Evolutionary conservation across 2,329 filamentous ascomycete genomes (phyloP), one percentile per base, ranked within the genome.

Genomic region (Beauveria scarabaeidicola): DNA sequence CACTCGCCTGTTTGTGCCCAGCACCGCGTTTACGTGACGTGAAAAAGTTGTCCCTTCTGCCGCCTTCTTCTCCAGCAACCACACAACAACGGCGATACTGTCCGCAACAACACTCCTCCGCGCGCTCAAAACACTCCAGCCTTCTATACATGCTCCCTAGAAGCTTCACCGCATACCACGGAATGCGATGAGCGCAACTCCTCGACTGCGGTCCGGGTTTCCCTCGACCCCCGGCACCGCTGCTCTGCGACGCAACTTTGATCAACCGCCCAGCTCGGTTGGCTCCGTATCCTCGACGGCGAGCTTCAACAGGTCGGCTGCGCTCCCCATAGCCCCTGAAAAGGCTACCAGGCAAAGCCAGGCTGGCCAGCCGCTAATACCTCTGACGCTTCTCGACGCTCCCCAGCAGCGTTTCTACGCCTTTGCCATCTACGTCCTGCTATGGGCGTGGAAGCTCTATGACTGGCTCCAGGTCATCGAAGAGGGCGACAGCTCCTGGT

Each of bases 331-430:
- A 13, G 81, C 79, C 11, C 81, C 78, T 44, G 76, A 78, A 59
- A 75, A 73, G 63, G 66, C 66, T 25, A 61, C 67, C 51, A 56
- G 64, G 61, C 64, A 67, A 43, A 59, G 63, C 29, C 63, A 69
- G 59, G 63, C 63, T 43, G 70, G 66, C 64, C 70, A 77, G 57
- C 92, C 94, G 38, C 75, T 96, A 59, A 92, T 99, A 68, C 89
- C 94, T 13, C 78, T 90, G 64, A 82, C 84, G 64, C 77, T 96
- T 51, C 81, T 97, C 72, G 93, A 97, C 77, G 90, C 90, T 50
- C 93, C 94, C 7, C 89, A 89, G 56, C 94, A 99, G 75, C 85
- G 94, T 59, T 83, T 96, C 67, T 97, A 96, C 71, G 87, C 91
- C 52, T 82, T 88, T 63, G 87, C 85, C n/a, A 74, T 96, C 64